Base-by-base conservation (phyloP, 1,284 basidiomycete genomes). In the Pyrrhoderma noxium region DNA sequence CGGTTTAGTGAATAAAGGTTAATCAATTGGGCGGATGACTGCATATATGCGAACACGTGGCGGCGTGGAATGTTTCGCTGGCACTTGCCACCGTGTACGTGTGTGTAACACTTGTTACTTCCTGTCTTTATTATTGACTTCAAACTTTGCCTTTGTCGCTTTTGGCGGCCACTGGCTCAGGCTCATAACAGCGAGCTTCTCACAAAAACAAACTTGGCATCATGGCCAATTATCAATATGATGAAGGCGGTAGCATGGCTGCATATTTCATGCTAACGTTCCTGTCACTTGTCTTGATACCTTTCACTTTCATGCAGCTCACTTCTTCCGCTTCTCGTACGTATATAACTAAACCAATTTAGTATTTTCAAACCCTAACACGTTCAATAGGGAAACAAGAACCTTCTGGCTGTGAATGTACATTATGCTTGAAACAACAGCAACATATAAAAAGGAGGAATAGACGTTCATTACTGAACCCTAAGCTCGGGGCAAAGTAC, bases 251-350 rank as follows among this genome's bases (percentile, higher is more conserved):
- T 58, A 84, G 82, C 59, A 86, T 94, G 79, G 90, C 91, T 61
- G 79, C 85, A 27, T 94, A 92, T 71, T 94, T 94, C 68, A 70
- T 91, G 56, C 80, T 94, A 53, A 90, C 90, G 7, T 85, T 93
- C 65, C 81, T 95, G 58, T 80, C 81, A 49, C 74, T 94, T 58
- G 64, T 91, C 51, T 80, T 95, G 53, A 66, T 91, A 41, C 92
- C 92, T 0, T 65, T 85, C 56, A 87, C 90, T 0, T 62, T 88
- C 25, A 47, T 55, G 71, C 80, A 3, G 65, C 76, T 19, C 57
- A 78, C 34, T 8, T 39, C 46, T 18, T 47, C 27, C 5, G 5
- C 27, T 31, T 31, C 27, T 31, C 27, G 27, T 31, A 31, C 27
- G 27, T 31, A 11, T 31, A 31, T 11, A 31, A 11, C 7, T 5